phyloP scores from a whole-genome alignment of 176 grass and related monocot genomes.

The Avena insularis region DNA sequence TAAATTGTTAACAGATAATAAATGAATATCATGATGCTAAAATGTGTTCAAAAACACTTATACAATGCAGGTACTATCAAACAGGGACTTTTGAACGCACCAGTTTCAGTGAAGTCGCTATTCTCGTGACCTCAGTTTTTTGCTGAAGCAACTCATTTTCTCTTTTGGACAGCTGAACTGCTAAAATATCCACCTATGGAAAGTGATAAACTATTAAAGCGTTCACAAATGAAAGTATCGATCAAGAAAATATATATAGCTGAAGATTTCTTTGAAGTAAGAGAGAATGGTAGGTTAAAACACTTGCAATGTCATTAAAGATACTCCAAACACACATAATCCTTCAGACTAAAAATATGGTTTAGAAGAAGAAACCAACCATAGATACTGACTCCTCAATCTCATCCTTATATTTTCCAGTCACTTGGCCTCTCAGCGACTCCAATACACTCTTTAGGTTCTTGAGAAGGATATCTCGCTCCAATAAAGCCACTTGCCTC shows the following conservation, averaged over 20 bases:
- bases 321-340: slow-evolving; percentile 12
- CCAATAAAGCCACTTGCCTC: slow-evolving; percentile 68
- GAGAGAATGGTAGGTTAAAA: neutral
- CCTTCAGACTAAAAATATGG: slow-evolving; percentile 12
- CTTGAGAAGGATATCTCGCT: slow-evolving; percentile 75
- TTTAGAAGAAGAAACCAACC: slow-evolving; percentile 59
- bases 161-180: slow-evolving; percentile 71
- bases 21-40: neutral
- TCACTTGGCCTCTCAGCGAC: slow-evolving; percentile 58
- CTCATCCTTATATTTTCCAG: slow-evolving; percentile 71
- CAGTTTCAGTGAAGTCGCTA: slow-evolving; percentile 64
- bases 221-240: neutral
- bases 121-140: slow-evolving; percentile 72
- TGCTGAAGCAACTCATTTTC: slow-evolving; percentile 86
- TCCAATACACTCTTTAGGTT: slow-evolving; percentile 75
- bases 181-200: slow-evolving; percentile 73
- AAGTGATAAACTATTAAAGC: slow-evolving; percentile 27
- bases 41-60: neutral
- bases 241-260: slow-evolving; percentile 11
- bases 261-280: slow-evolving; percentile 8
- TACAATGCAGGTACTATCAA: slow-evolving; percentile 5
- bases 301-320: neutral
- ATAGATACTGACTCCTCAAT: slow-evolving; percentile 71
- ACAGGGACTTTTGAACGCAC: slow-evolving; percentile 37
- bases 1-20: neutral